A percentile compares a stretch with the other conserved stretches of the same genome.
Conservation (phyloP, 2,329 filamentous ascomycete species). For the Colletotrichum sp. region DNA sequence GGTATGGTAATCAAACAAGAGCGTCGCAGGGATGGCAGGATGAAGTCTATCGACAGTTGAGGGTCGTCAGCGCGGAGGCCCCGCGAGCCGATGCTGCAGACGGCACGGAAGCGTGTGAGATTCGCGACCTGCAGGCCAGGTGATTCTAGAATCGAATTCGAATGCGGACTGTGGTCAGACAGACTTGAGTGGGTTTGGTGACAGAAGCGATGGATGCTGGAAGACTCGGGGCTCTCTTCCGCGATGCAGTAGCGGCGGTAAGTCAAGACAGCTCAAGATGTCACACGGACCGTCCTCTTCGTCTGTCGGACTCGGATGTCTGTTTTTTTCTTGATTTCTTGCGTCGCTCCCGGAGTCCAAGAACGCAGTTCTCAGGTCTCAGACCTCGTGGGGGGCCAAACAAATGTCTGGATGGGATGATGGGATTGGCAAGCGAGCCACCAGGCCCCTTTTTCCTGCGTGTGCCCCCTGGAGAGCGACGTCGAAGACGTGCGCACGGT, state of each 20-base stretch:
- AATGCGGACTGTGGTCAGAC: background rate
- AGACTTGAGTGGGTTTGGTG: background rate
- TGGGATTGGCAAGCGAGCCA: background rate
- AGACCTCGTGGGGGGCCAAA: background rate
- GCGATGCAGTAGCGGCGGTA: background rate
- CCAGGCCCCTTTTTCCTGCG: conserved; percentile 10
- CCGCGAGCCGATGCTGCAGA: background rate
- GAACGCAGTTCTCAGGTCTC: background rate
- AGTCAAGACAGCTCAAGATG: background rate
- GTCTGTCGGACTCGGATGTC: background rate
- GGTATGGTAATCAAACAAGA: background rate
- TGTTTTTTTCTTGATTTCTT: background rate
- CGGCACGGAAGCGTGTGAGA: background rate
- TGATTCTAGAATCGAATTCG: background rate
- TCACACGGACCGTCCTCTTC: background rate
- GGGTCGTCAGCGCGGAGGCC: background rate
- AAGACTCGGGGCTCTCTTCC: background rate
- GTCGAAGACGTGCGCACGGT: background rate
- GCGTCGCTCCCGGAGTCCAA: too few species aligned
- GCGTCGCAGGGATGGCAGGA: background rate
- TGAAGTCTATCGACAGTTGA: background rate
- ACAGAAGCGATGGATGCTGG: background rate
- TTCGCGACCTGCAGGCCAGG: background rate
- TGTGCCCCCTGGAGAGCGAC: background rate
- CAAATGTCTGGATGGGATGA: background rate